Evolutionary conservation across 805 yeast genomes (phyloP).

Genomic region (Blastobotrys chiropterorum): DNA sequence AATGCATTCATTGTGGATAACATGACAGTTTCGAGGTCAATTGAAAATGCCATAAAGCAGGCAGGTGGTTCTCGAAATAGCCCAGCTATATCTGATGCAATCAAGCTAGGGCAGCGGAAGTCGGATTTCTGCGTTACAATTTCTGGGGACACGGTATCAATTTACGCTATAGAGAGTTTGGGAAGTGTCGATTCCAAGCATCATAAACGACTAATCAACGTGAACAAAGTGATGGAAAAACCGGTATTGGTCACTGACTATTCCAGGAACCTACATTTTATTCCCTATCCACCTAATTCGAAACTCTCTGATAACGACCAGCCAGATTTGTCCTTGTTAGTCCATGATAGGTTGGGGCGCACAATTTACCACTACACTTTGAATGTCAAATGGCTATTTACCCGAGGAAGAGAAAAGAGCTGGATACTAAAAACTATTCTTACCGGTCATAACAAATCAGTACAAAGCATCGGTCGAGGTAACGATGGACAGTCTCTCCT

Average conservation of each 20-base stretch:
- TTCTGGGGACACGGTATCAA: neutral
- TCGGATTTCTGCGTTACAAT: constrained; percentile 17
- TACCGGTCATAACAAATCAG: constrained; percentile 84
- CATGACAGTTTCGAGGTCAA: constrained; percentile 30
- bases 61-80: neutral
- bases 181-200: neutral
- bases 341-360: constrained; percentile 6
- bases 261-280: neutral
- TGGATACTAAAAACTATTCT: constrained; percentile 32
- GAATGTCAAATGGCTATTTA: constrained; percentile 29
- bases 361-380: constrained; percentile 6
- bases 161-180: constrained; percentile 3
- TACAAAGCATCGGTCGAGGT: constrained; percentile 60
- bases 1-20: constrained; percentile 37
- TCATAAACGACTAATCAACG: neutral
- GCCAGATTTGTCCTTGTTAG: constrained; percentile 3
- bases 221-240: neutral
- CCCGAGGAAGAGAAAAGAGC: neutral
- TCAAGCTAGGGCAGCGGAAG: constrained; percentile 14
- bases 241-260: neutral
- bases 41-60: constrained; percentile 13
- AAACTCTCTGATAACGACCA: neutral
- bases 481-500: constrained; percentile 56
- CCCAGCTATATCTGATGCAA: neutral
- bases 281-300: neutral